Evolutionary conservation across 441 rosid genomes (phyloP).

Genomic region (Raphanus hybrid): DNA sequence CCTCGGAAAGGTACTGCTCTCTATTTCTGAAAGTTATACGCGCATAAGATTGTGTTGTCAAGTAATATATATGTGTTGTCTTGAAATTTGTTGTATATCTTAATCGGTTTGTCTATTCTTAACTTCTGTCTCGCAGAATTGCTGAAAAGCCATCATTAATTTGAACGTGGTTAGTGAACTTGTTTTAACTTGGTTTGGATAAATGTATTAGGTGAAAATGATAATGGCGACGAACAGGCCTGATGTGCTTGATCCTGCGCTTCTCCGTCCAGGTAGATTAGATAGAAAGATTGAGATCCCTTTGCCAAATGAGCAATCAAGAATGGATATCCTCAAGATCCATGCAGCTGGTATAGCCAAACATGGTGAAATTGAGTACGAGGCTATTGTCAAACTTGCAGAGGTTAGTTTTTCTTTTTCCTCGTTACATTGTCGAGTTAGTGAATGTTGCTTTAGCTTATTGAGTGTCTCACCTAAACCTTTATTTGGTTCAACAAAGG

Average conservation of each 20-base stretch:
- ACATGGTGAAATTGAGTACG: constrained; percentile 96
- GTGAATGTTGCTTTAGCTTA: no score
- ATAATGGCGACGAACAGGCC: constrained; percentile 98
- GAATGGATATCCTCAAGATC: constrained; percentile 97
- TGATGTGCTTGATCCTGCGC: constrained; percentile 97
- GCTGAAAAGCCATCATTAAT: neutral
- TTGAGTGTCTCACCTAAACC: no score
- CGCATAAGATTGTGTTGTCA: neutral
- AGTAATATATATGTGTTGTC: neutral
- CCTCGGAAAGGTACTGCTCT: constrained; percentile 80
- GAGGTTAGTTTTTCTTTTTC: constrained; percentile 59
- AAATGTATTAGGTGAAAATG: constrained; percentile 79
- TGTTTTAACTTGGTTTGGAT: neutral
- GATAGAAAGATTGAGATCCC: constrained; percentile 97
- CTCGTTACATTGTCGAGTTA: no score
- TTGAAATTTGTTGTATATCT: neutral
- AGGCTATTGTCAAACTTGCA: constrained; percentile 93
- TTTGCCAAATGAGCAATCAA: constrained; percentile 90
- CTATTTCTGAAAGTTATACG: neutral
- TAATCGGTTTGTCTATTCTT: neutral
- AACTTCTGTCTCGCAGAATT: neutral
- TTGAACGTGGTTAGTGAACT: no score
- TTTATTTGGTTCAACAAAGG: no score
- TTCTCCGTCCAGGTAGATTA: constrained; percentile 87
- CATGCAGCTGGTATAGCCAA: constrained; percentile 96